phyloP scores from a whole-genome alignment of 2,329 filamentous ascomycete species.

The Fusarium heterosporum region DNA sequence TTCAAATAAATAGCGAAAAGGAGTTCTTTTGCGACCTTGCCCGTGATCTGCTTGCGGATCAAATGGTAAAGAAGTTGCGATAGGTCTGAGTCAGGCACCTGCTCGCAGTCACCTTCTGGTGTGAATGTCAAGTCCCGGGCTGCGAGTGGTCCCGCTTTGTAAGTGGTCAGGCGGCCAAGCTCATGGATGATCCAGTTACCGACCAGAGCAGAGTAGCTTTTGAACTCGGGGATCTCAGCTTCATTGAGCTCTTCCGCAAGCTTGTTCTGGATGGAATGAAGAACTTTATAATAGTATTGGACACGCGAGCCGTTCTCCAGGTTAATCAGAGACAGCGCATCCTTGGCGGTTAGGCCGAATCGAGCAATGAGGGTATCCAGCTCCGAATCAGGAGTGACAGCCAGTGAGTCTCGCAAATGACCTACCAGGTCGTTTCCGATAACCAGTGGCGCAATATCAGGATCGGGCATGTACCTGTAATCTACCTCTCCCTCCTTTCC shows the following conservation, averaged over 20 bases:
- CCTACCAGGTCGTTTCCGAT: conserved; percentile 77
- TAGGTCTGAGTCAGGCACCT: conserved; percentile 60
- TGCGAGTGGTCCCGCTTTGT: conserved; percentile 54
- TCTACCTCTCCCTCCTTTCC: conserved; percentile 98
- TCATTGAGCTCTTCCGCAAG: conserved; percentile 40
- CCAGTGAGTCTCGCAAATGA: conserved; percentile 72
- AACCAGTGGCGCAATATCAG: conserved; percentile 84
- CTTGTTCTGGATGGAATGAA: conserved; percentile 59
- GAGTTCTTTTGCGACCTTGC: conserved; percentile 69
- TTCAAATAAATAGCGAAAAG: conserved; percentile 64
- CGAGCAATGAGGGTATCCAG: conserved; percentile 69
- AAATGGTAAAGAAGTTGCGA: conserved; percentile 65
- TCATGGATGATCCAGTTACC: conserved; percentile 81
- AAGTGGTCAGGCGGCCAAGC: conserved; percentile 74
- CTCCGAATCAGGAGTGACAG: conserved; percentile 77
- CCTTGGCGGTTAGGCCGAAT: conserved; percentile 80
- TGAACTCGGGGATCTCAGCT: conserved; percentile 44
- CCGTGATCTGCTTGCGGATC: conserved; percentile 62
- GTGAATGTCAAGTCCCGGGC: conserved; percentile 55
- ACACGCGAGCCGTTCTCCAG: conserved; percentile 83
- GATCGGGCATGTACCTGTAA: conserved; percentile 98
- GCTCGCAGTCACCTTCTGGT: conserved; percentile 59
- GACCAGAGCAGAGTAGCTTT: conserved; percentile 59
- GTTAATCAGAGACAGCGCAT: conserved; percentile 82
- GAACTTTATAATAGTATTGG: conserved; percentile 82